A percentile compares a stretch with the other conserved stretches of the same genome.
Conservation (phyloP, 139 green algal species). For the Volvox reticuliferus region DNA sequence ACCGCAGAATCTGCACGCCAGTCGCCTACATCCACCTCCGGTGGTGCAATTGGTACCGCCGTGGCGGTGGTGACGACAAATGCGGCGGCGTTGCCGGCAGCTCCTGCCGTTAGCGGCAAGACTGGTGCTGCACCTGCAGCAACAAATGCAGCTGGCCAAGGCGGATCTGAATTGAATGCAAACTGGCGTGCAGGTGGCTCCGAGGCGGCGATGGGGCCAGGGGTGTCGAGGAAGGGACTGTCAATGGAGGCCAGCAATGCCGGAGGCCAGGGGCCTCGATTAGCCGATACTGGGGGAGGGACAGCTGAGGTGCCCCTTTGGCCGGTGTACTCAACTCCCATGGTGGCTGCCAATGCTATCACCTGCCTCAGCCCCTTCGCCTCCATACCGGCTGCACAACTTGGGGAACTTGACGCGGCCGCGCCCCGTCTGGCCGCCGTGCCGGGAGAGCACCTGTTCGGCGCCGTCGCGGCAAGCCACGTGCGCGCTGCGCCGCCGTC, state of each 20-base stretch:
- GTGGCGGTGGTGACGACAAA: neutral
- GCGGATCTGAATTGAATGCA: no score
- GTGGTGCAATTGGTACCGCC: neutral
- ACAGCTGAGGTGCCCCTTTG: no score
- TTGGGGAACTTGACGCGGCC: neutral
- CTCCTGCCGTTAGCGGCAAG: no score
- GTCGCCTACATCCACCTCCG: slow-evolving; percentile 2
- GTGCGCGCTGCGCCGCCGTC: neutral
- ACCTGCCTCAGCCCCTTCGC: slow-evolving; percentile 30
- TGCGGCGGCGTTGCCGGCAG: neutral
- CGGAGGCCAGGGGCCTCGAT: no score
- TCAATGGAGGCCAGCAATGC: no score
- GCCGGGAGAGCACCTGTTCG: neutral
- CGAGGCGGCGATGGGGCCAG: no score
- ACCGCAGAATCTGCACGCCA: slow-evolving; percentile 23
- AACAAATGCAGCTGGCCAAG: no score
- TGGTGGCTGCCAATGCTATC: neutral
- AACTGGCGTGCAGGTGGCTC: no score
- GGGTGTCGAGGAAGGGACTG: no score
- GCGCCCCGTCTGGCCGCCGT: neutral
- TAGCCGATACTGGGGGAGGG: no score
- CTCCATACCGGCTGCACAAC: neutral
- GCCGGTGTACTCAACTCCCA: neutral
- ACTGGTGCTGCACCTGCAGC: no score
- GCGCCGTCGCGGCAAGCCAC: neutral